Conservation (phyloP, 1,284 basidiomycete species). For the Calocybe gambosa region DNA sequence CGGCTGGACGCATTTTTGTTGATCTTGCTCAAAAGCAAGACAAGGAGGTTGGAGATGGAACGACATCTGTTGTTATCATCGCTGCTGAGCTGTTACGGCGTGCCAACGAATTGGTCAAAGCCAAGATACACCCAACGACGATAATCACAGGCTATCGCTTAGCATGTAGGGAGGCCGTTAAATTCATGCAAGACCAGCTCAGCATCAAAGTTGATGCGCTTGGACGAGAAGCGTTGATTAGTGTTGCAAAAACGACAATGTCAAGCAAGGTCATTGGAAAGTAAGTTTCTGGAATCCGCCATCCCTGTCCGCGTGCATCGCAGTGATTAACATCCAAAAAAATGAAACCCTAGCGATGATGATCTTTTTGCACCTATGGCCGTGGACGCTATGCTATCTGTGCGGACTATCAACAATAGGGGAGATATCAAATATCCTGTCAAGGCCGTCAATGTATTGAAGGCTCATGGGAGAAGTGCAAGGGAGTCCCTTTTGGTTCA, state of each 20-base stretch:
- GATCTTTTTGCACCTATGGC: conserved; percentile 98
- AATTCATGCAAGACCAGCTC: conserved; percentile 97
- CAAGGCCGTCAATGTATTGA: conserved; percentile 99
- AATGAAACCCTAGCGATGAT: conserved; percentile 67
- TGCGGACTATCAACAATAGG: conserved; percentile 90
- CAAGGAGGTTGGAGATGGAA: conserved; percentile 99
- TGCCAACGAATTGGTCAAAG: conserved; percentile 97
- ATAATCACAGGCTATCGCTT: conserved; percentile 98
- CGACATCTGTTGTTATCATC: conserved; percentile 97
- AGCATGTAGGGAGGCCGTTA: conserved; percentile 95
- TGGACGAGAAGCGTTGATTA: conserved; percentile 89
- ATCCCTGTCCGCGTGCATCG: background rate
- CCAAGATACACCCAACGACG: conserved; percentile 98
- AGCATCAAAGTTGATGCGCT: conserved; percentile 92
- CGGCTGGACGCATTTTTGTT: conserved; percentile 94
- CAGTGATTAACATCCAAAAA: background rate
- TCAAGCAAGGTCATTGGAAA: conserved; percentile 97
- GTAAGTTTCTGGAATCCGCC: conserved; percentile 42
- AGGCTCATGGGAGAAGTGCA: conserved; percentile 96
- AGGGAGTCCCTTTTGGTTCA: conserved; percentile 94
- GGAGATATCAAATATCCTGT: conserved; percentile 99
- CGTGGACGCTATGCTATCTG: conserved; percentile 97
- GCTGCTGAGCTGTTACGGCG: conserved; percentile 93
- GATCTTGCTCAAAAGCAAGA: conserved; percentile 99
- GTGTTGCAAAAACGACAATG: conserved; percentile 99